Evolutionary conservation across 2,329 filamentous ascomycete genomes (phyloP).

Genomic region (Microcera coccophila): DNA sequence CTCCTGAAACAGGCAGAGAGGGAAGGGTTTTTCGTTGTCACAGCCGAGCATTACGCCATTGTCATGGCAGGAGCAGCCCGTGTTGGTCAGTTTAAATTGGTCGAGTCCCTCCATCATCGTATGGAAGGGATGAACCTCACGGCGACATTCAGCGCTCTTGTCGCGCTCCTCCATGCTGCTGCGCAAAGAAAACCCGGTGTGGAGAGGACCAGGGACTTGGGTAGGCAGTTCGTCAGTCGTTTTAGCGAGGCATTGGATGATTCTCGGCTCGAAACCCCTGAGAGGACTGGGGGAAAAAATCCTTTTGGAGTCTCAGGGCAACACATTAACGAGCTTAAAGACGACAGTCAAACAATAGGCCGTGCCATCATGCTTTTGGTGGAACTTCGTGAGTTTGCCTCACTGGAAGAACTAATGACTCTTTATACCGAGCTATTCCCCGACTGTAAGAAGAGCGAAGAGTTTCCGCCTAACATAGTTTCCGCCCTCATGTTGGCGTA

Average conservation of each 20-base stretch:
- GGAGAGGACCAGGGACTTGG: slow-evolving; percentile 22
- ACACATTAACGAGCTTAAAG: slow-evolving; percentile 21
- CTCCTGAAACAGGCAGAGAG: slow-evolving; percentile 44
- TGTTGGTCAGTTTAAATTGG: slow-evolving; percentile 40
- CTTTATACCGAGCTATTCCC: slow-evolving; percentile 46
- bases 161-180: slow-evolving; percentile 39
- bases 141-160: slow-evolving; percentile 41
- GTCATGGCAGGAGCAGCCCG: slow-evolving; percentile 51
- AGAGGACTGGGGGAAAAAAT: neutral
- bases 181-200: slow-evolving; percentile 21
- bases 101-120: slow-evolving; percentile 39
- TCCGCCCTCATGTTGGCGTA: slow-evolving; percentile 66
- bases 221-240: slow-evolving; percentile 28
- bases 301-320: slow-evolving; percentile 5
- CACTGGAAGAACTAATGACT: slow-evolving; percentile 54
- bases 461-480: slow-evolving; percentile 53
- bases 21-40: slow-evolving; percentile 44
- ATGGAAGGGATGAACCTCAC: slow-evolving; percentile 42
- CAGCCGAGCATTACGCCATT: slow-evolving; percentile 47
- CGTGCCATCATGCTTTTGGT: slow-evolving; percentile 34
- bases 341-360: slow-evolving; percentile 28
- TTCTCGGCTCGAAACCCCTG: neutral
- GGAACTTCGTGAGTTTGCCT: slow-evolving; percentile 43
- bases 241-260: slow-evolving; percentile 23
- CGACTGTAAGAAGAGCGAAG: slow-evolving; percentile 27